phyloP scores from a whole-genome alignment of 1,284 basidiomycete species.

The Microbotryum intermedium region DNA sequence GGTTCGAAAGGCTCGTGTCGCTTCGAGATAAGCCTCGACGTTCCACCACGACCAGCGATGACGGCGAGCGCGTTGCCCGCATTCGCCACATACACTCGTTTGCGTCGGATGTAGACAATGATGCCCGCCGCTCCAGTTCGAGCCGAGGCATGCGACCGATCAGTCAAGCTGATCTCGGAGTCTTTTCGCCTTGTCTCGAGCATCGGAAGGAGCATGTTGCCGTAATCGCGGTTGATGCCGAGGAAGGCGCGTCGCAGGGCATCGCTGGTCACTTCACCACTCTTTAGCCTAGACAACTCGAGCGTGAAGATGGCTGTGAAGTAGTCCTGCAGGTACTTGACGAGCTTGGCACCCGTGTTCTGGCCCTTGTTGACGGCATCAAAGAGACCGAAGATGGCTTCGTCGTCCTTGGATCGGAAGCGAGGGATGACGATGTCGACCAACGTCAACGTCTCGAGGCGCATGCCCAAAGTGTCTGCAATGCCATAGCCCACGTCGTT shows the following conservation, averaged over 20 bases:
- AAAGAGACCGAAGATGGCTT: constrained; percentile 96
- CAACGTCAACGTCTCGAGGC: constrained; percentile 67
- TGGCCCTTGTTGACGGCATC: constrained; percentile 53
- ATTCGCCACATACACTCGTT: constrained; percentile 82
- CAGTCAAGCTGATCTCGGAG: constrained; percentile 31
- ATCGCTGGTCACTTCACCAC: constrained; percentile 51
- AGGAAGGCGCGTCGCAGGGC: constrained; percentile 80
- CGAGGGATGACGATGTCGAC: constrained; percentile 87
- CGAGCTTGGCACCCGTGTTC: constrained; percentile 41
- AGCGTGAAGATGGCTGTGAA: constrained; percentile 57
- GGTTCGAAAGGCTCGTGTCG: constrained; percentile 88
- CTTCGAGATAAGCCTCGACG: constrained; percentile 64
- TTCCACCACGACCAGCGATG: constrained; percentile 66
- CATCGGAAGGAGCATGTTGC: constrained; percentile 53
- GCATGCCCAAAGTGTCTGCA: constrained; percentile 79
- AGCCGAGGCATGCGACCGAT: constrained; percentile 18
- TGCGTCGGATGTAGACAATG: constrained; percentile 73
- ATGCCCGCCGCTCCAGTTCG: constrained; percentile 78
- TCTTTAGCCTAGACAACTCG: constrained; percentile 51
- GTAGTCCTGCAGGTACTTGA: constrained; percentile 70
- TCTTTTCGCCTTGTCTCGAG: constrained; percentile 37
- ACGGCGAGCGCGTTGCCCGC: constrained; percentile 84
- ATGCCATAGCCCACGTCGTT: constrained; percentile 95
- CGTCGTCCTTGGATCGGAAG: constrained; percentile 66
- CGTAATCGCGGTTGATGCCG: constrained; percentile 61